phyloP scores from a whole-genome alignment of 495 filamentous ascomycete species.

The Daldinia bambusicola region DNA sequence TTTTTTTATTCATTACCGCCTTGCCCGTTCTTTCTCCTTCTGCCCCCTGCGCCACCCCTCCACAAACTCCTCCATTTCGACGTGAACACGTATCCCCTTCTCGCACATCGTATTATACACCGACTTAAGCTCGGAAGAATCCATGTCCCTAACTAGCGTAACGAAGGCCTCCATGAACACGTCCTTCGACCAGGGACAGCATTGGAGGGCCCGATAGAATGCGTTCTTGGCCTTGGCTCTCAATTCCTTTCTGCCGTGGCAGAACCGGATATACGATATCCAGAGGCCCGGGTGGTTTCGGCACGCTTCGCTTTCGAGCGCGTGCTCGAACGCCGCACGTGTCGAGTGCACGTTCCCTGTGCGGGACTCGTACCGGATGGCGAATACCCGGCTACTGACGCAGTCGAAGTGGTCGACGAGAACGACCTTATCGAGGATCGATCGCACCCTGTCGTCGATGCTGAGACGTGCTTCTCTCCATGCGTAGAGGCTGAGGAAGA shows the following conservation, averaged over 20 bases:
- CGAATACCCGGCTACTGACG: conserved; percentile 70
- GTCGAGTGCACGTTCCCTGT: conserved; percentile 69
- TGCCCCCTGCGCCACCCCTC: conserved; percentile 44
- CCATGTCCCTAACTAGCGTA: conserved; percentile 43
- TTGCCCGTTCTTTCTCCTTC: conserved; percentile 28
- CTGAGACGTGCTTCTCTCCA: conserved; percentile 75
- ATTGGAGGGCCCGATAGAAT: conserved; percentile 73
- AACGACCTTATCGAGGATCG: conserved; percentile 62
- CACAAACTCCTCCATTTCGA: conserved; percentile 57
- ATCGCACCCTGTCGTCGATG: conserved; percentile 77
- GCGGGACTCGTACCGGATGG: conserved; percentile 71
- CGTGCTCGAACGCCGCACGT: conserved; percentile 76
- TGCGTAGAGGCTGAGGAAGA: conserved; percentile 75
- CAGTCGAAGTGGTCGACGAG: conserved; percentile 55
- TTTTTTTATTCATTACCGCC: conserved; percentile 3
- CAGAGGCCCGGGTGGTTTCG: conserved; percentile 65
- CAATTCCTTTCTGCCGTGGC: conserved; percentile 36
- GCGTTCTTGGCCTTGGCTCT: conserved; percentile 57
- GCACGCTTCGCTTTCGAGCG: conserved; percentile 59
- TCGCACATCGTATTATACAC: conserved; percentile 52
- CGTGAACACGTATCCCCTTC: conserved; percentile 56
- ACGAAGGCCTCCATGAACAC: conserved; percentile 70
- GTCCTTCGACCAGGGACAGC: conserved; percentile 82
- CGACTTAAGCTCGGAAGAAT: conserved; percentile 64
- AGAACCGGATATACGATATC: conserved; percentile 73